A percentile compares a stretch with the other conserved stretches of the same genome.
Conservation (phyloP, 2,329 filamentous ascomycete species). For the Alternaria infectoria region DNA sequence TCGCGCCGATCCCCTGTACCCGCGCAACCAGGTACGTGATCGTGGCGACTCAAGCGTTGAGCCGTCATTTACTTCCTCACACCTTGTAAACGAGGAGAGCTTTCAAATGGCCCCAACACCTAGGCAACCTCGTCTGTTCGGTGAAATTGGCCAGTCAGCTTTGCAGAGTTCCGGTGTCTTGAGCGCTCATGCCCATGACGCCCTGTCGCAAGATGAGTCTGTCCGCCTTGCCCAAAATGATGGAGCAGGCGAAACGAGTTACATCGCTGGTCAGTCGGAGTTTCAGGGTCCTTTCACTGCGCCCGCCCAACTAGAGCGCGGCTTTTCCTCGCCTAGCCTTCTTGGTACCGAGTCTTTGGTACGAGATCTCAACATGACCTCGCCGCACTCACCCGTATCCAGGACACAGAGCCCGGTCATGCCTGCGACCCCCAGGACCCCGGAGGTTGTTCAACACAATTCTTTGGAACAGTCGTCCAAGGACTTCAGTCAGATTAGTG, state of each 20-base stretch:
- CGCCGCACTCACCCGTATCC: slow-evolving; percentile 50
- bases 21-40: slow-evolving; percentile 48
- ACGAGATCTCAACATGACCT: slow-evolving; percentile 57
- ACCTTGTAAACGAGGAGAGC: slow-evolving; percentile 36
- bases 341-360: slow-evolving; percentile 57
- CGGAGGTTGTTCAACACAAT: slow-evolving; percentile 42
- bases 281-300: slow-evolving; percentile 22
- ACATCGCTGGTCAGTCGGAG: slow-evolving; percentile 17
- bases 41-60: slow-evolving; percentile 48
- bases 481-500: slow-evolving; percentile 40
- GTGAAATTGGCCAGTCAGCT: slow-evolving; percentile 64
- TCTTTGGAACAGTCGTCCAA: slow-evolving; percentile 36
- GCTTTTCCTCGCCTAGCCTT: slow-evolving; percentile 49
- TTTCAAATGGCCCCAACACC: slow-evolving; percentile 34
- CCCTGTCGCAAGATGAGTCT: slow-evolving; percentile 31
- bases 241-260: slow-evolving; percentile 8
- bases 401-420: slow-evolving; percentile 44
- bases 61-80: slow-evolving; percentile 44
- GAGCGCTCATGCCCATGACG: slow-evolving; percentile 35
- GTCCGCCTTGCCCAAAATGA: slow-evolving; percentile 7
- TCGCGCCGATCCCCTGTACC: slow-evolving; percentile 48
- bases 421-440: slow-evolving; percentile 48
- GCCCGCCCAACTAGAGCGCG: slow-evolving; percentile 29
- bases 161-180: slow-evolving; percentile 60
- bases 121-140: slow-evolving; percentile 59